Evolutionary conservation across 805 yeast species (phyloP).

Genomic region (Tetrapisispora arboricola): DNA sequence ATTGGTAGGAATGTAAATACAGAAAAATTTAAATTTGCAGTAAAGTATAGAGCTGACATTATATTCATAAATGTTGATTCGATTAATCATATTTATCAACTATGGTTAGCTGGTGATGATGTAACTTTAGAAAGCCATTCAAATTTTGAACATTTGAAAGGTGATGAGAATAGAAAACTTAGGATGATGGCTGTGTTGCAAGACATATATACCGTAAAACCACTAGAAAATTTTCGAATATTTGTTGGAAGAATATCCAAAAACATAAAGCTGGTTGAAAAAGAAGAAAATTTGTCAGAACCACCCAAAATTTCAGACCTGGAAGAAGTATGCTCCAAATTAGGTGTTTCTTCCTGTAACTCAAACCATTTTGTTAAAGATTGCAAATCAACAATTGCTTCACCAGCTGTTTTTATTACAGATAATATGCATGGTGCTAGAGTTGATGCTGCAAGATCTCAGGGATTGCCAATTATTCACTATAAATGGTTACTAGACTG

Average conservation of each 20-base stretch:
- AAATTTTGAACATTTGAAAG: constrained; percentile 1
- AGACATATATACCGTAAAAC: constrained; percentile 11
- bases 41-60: constrained; percentile 21
- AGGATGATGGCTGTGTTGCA: constrained; percentile 12
- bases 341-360: constrained; percentile 12
- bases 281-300: constrained; percentile 3
- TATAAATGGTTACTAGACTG: constrained; percentile 38
- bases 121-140: constrained; percentile 9
- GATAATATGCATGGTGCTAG: constrained; percentile 22
- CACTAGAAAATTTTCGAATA: constrained; percentile 17
- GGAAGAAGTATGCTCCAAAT: constrained; percentile 9
- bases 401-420: constrained; percentile 16
- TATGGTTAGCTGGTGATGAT: constrained; percentile 27
- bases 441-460: constrained; percentile 30
- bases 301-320: constrained; percentile 3
- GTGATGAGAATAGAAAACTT: background rate
- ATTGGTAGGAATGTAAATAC: constrained; percentile 41
- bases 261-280: background rate
- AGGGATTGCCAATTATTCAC: constrained; percentile 33
- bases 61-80: constrained; percentile 13
- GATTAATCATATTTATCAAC: constrained; percentile 18
- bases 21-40: constrained; percentile 23
- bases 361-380: constrained; percentile 12
- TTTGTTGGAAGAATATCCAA: constrained; percentile 23
- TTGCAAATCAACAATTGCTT: constrained; percentile 4